Percentiles rank a stretch among this genome's conserved stretches.
Conservation (phyloP, 805 yeast species). For the Starmerella geochares region DNA sequence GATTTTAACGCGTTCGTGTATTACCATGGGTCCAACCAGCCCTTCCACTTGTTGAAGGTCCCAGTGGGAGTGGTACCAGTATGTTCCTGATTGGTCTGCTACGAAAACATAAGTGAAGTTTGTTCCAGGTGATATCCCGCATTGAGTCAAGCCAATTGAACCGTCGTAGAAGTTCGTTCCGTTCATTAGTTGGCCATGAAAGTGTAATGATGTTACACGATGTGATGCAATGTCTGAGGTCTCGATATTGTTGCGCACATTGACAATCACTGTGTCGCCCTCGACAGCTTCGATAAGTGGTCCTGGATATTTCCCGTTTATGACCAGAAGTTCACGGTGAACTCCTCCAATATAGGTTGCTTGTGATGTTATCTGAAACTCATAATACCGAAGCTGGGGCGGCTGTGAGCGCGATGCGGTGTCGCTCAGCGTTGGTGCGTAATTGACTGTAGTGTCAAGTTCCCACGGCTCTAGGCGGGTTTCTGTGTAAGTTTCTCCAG, state of each 20-base stretch:
- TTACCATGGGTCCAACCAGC: constrained; percentile 39
- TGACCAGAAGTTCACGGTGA: constrained; percentile 31
- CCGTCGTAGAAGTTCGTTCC: constrained; percentile 45
- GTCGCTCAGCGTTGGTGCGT: constrained; percentile 17
- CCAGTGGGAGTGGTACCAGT: constrained; percentile 49
- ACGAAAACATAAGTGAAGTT: constrained; percentile 37
- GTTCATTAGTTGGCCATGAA: constrained; percentile 43
- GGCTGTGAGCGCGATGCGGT: background rate
- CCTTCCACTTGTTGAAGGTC: constrained; percentile 42
- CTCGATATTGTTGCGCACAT: constrained; percentile 31
- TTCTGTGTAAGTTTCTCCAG: background rate
- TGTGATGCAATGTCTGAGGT: constrained; percentile 17
- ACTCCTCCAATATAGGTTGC: constrained; percentile 32
- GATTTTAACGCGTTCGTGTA: constrained; percentile 31
- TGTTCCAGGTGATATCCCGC: constrained; percentile 40
- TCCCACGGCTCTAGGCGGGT: constrained; percentile 26
- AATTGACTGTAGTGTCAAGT: constrained; percentile 27
- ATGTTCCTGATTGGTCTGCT: constrained; percentile 39
- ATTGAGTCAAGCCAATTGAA: constrained; percentile 42
- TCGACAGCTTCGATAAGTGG: constrained; percentile 38
- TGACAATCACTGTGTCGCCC: constrained; percentile 33
- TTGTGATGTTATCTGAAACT: constrained; percentile 5
- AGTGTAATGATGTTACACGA: constrained; percentile 39
- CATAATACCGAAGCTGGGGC: constrained; percentile 16
- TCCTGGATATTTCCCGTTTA: constrained; percentile 43